A percentile compares a stretch with the other conserved stretches of the same genome.
Conservation (phyloP, 2,329 filamentous ascomycete genomes). For the Rhytidhysteron rufulum region DNA sequence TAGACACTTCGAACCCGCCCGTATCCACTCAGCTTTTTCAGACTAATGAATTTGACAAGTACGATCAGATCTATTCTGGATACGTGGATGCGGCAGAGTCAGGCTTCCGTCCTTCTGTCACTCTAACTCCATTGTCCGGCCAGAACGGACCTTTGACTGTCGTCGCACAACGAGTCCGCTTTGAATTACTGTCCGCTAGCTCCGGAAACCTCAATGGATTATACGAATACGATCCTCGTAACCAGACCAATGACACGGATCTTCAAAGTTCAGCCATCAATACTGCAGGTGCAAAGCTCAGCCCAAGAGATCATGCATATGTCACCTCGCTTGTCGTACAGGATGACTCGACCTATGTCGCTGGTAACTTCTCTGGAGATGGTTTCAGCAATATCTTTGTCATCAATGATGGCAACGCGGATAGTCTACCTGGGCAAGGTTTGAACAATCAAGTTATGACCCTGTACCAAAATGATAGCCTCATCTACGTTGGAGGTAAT, state of each 20-base stretch:
- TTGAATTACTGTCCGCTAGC: constrained; percentile 68
- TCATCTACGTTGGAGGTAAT: constrained; percentile 71
- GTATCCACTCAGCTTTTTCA: constrained; percentile 69
- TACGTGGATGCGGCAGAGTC: constrained; percentile 70
- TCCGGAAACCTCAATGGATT: constrained; percentile 82
- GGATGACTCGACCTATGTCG: constrained; percentile 64
- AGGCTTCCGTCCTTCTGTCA: constrained; percentile 76
- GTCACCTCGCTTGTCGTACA: constrained; percentile 66
- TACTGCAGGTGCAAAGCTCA: constrained; percentile 67
- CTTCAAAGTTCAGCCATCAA: constrained; percentile 73
- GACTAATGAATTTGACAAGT: constrained; percentile 95
- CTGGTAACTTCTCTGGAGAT: constrained; percentile 72
- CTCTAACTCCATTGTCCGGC: constrained; percentile 64
- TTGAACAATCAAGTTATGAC: constrained; percentile 75
- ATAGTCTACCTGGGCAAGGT: constrained; percentile 64
- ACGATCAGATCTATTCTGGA: constrained; percentile 86
- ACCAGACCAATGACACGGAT: constrained; percentile 56
- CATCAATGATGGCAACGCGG: constrained; percentile 58
- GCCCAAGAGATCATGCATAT: constrained; percentile 55
- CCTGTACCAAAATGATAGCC: constrained; percentile 63
- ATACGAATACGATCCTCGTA: constrained; percentile 77
- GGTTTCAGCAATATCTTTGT: constrained; percentile 71
- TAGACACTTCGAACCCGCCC: constrained; percentile 33
- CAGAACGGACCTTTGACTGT: constrained; percentile 64
- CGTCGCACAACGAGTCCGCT: constrained; percentile 86